Percentiles rank a stretch among this genome's conserved stretches.
Conservation (phyloP, 768 basidiomycete genomes). For the Lactarius vividus region DNA sequence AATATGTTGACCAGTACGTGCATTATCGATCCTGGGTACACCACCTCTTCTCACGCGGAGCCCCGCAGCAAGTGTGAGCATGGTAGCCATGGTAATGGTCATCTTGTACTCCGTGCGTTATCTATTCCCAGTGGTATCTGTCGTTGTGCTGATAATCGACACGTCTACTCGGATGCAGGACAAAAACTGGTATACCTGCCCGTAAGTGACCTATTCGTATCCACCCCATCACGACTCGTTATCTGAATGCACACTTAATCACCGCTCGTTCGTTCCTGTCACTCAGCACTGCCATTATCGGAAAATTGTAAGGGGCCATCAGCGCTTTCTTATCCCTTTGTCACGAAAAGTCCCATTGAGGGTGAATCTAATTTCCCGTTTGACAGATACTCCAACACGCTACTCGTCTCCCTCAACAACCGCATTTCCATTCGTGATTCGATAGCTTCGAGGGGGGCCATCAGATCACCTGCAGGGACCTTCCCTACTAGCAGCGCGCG, state of each 20-base stretch:
- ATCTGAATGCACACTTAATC: neutral
- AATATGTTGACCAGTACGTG: slow-evolving; percentile 27
- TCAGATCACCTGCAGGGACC: neutral
- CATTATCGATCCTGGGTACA: neutral
- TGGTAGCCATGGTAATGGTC: neutral
- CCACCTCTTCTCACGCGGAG: neutral
- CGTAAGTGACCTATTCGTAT: slow-evolving; percentile 3
- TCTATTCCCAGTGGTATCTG: no score
- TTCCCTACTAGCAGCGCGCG: neutral
- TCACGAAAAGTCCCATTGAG: neutral
- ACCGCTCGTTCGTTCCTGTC: neutral
- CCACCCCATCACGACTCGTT: no score
- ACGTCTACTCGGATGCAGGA: neutral
- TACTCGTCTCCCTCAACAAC: slow-evolving; percentile 32
- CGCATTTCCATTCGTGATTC: slow-evolving; percentile 17
- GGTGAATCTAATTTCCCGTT: neutral
- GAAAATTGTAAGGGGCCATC: slow-evolving; percentile 19
- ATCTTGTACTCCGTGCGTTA: slow-evolving; percentile 10
- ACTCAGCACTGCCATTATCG: slow-evolving; percentile 13
- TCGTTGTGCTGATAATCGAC: neutral
- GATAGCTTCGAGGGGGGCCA: neutral
- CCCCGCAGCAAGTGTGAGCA: slow-evolving; percentile 5
- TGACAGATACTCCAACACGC: slow-evolving; percentile 30
- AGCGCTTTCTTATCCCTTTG: neutral
- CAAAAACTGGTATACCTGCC: slow-evolving; percentile 16